Base-by-base conservation (phyloP, 2,329 filamentous ascomycete species). In the Talaromyces sp. region DNA sequence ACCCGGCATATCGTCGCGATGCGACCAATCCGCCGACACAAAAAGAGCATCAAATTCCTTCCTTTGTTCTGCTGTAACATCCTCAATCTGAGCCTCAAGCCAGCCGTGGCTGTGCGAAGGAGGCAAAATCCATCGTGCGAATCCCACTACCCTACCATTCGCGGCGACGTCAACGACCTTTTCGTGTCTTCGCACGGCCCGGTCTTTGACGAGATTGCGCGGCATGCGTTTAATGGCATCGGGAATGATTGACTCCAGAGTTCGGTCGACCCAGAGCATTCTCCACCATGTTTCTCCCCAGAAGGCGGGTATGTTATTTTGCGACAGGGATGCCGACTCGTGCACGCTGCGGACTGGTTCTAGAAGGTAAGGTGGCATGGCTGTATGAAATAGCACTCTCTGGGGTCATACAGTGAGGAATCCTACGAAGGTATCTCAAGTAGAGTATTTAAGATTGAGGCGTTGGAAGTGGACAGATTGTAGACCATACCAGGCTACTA, bases 301-400 rank as follows among this genome's bases (percentile, higher is more conserved):
- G 35, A 57, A 57, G 33, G 54, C 54, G n/a, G 33, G 19, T 13
- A 57, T 57, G 33, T 57, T 57, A n/a, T 57, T 57, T 39, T 41
- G n/a, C 3, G 54, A 39, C 27, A 57, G 39, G 11, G 54, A 19
- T 27, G n/a, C 19, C 5, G 43, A 47, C 15, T 47, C 43, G 10
- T 25, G 19, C 43, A 47, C 43, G 19, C 43, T 47, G 19, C 43
- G 43, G 43, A 47, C 43, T 22, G 43, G 43, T 47, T 47, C 10
- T 25, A 47, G 43, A 25, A 47, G 19, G n/a, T 47, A 47, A 6
- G 19, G 43, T 22, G 43, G 11, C 43, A 47, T 47, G 27, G 43
- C 10, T 47, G 45, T 13, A 47, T 47, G 22, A 25, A 47, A 19
- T 19, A 10, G 19, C 45, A 25, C 19, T 11, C 25, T 22, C 25